phyloP scores from a whole-genome alignment of 2,329 filamentous ascomycete genomes.

The Verticillium klebahnii region DNA sequence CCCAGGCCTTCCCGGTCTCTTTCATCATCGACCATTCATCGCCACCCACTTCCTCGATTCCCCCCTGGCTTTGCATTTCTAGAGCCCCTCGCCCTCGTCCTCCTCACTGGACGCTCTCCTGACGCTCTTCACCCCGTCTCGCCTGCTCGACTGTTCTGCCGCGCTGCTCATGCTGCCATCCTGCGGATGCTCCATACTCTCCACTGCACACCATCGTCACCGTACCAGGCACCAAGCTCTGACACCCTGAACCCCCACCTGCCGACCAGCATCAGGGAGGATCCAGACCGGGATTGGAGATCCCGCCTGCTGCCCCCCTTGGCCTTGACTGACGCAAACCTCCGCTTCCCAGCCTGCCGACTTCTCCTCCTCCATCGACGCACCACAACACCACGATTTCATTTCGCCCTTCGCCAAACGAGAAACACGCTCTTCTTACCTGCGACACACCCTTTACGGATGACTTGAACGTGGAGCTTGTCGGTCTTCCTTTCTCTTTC shows the following conservation, averaged over 20 bases:
- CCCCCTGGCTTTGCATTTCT: conserved; percentile 1
- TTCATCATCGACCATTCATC: conserved; percentile 15
- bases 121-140: background rate
- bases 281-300: conserved; percentile 8
- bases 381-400: background rate
- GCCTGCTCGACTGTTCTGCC: background rate
- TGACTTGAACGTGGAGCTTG: conserved; percentile 8
- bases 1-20: conserved; percentile 19
- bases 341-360: background rate
- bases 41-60: conserved; percentile 9
- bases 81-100: conserved; percentile 6
- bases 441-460: conserved; percentile 2
- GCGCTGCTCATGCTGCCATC: background rate
- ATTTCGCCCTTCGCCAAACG: background rate
- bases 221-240: background rate
- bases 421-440: background rate
- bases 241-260: background rate
- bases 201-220: background rate
- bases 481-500: conserved; percentile 1
- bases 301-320: conserved; percentile 1
- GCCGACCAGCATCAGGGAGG: background rate
- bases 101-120: conserved; percentile 1
- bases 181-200: background rate
- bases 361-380: background rate
- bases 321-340: conserved; percentile 2